A percentile compares a stretch with the other conserved stretches of the same genome.
phyloP scores from a whole-genome alignment of 495 filamentous ascomycete species.

The Cenococcum geophilum region DNA sequence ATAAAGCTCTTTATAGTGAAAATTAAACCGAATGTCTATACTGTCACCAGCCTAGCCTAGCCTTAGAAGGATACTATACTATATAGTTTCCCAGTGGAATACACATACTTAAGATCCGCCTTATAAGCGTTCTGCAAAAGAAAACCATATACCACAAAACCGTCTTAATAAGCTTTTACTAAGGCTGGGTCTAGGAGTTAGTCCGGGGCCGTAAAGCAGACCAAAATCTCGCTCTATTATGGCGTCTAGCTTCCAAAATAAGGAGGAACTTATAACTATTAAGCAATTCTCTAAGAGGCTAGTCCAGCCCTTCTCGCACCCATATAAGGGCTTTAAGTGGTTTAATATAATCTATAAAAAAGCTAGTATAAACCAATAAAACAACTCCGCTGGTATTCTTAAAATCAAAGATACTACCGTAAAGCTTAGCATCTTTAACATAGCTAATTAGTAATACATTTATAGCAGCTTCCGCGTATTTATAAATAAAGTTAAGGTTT shows the following conservation, averaged over 20 bases:
- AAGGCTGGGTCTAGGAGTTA: too few species aligned
- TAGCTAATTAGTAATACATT: slow-evolving; percentile 35
- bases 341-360: slow-evolving; percentile 39
- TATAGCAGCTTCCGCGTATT: slow-evolving; percentile 31
- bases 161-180: too few species aligned
- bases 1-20: too few species aligned
- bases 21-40: too few species aligned
- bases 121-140: too few species aligned
- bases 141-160: too few species aligned
- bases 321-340: slow-evolving; percentile 32
- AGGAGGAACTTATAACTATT: slow-evolving; percentile 39
- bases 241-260: slow-evolving; percentile 27
- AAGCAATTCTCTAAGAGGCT: slow-evolving; percentile 38
- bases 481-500: slow-evolving; percentile 26
- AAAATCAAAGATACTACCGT: slow-evolving; percentile 32
- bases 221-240: slow-evolving; percentile 17
- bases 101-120: too few species aligned
- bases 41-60: too few species aligned
- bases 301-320: slow-evolving; percentile 30
- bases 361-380: slow-evolving; percentile 35
- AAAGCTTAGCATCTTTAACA: slow-evolving; percentile 35
- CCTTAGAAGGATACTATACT: too few species aligned
- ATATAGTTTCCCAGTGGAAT: too few species aligned
- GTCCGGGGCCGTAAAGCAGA: slow-evolving; percentile 12
- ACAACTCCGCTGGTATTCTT: slow-evolving; percentile 27